These are phyloP conservation scores for Aurifilum marmelostoma DNA, from an alignment of 2,329 filamentous ascomycete genomes.

Conservation along the genomic window DNA sequence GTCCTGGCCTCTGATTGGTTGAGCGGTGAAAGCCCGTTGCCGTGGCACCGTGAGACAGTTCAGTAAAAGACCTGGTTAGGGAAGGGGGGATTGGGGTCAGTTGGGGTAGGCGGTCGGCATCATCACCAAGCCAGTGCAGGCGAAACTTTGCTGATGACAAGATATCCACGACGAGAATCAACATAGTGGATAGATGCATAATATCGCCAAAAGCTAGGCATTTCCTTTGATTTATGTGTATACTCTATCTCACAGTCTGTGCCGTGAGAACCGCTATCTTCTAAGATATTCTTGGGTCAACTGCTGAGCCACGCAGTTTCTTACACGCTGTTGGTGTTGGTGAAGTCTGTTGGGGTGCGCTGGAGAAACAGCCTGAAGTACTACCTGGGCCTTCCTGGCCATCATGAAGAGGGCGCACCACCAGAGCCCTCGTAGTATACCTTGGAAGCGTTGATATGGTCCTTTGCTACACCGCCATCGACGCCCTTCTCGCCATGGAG, in stretches of 20 bases:
- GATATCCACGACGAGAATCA: too few species aligned
- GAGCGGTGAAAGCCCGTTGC: constrained; percentile 12
- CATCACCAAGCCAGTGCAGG: not conserved
- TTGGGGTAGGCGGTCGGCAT: not conserved
- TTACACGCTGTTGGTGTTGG: not conserved
- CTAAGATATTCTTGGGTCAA: not conserved
- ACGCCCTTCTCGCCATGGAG: constrained; percentile 51
- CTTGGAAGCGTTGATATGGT: constrained; percentile 48
- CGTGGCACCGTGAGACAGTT: not conserved
- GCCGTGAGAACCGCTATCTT: not conserved
- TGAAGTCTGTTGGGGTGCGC: not conserved
- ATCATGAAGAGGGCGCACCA: constrained; percentile 8
- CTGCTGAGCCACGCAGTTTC: not conserved
- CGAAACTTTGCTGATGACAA: constrained; percentile 5
- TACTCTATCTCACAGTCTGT: not conserved
- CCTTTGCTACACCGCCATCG: constrained; percentile 43
- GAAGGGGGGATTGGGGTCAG: not conserved
- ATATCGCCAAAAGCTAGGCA: too few species aligned
- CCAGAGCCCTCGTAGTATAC: constrained; percentile 49
- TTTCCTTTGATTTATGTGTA: not conserved
- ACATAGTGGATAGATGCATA: too few species aligned
- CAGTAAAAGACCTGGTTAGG: too few species aligned
- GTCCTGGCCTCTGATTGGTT: not conserved
- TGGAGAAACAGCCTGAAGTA: not conserved
- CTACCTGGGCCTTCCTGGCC: not conserved